These are phyloP conservation scores for Beauveria varroae DNA, from an alignment of 2,329 filamentous ascomycete species.

Conservation along the genomic window DNA sequence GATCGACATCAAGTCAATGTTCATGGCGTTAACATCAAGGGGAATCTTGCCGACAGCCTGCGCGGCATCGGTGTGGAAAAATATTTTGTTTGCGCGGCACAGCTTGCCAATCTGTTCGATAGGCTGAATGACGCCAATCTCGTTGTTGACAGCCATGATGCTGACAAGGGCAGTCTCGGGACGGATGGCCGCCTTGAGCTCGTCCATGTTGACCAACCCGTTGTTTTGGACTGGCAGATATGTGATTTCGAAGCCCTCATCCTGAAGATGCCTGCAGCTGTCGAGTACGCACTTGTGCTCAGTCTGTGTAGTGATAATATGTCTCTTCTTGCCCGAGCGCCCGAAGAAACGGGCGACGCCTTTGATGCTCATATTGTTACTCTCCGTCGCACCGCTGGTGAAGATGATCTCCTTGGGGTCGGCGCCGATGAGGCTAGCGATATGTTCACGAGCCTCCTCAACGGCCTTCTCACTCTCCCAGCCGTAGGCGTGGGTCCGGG, in stretches of 20 bases:
- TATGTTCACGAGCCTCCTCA: conserved; percentile 74
- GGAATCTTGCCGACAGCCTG: conserved; percentile 99
- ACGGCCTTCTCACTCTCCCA: conserved; percentile 97
- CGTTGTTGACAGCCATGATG: conserved; percentile 99
- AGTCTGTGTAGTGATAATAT: conserved; percentile 94
- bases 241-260: conserved; percentile 95
- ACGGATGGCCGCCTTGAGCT: conserved; percentile 80
- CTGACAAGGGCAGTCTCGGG: conserved; percentile 90
- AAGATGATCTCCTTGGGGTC: conserved; percentile 98
- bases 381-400: conserved; percentile 95
- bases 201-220: conserved; percentile 76
- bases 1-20: conserved; percentile 97
- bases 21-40: conserved; percentile 94
- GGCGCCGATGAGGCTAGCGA: conserved; percentile 83
- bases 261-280: conserved; percentile 92
- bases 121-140: conserved; percentile 98
- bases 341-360: conserved; percentile 95
- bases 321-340: conserved; percentile 89
- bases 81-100: conserved; percentile 85
- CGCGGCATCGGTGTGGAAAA: conserved; percentile 95
- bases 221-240: conserved; percentile 86
- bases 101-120: conserved; percentile 88
- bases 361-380: conserved; percentile 99
- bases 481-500: conserved; percentile 92
- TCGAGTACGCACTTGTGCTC: conserved; percentile 99